Evolutionary conservation across 202 grass and related monocot species (phyloP), one percentile per base, ranked within the genome.

Genomic region (Hordeum pubiflorum): DNA sequence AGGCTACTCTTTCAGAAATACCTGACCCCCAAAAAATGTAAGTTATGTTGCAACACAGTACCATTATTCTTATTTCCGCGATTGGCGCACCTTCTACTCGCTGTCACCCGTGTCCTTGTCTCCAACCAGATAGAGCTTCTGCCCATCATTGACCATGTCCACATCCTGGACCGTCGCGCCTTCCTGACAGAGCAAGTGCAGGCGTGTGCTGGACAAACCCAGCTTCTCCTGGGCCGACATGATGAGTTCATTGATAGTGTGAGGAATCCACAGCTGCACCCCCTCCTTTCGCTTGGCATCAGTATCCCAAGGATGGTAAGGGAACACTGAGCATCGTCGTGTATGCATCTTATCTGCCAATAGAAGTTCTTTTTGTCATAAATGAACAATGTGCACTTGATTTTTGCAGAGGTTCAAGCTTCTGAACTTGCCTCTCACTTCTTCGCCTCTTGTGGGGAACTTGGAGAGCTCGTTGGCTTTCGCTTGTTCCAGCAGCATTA

Each of bases 51-150:
- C n/a, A n/a, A n/a, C n/a, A n/a, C n/a, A n/a, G n/a, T n/a, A n/a
- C n/a, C n/a, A 26, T 62, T 34, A 21, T 44, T 59, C 21, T 43
- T 43, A 3, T 3, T 23, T 6, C n/a, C n/a, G n/a, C n/a, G 4
- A 0, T 26, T 0, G 1, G 15, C 1, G 1, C 33, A 48, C 33
- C 34, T 83, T 67, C 82, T 26, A 58, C 36, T 46, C 23, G 41
- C 43, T 43, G 57, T 58, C 21, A 9, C 38, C 81, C 3, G 26
- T 58, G 74, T 79, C 75, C 2, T 77, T 44, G 68, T 46, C 86
- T 72, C 84, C n/a, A 69, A 97, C 91, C 29, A 97, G 72, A 69
- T 91, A 91, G 38, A 97, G 46, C 69, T 88, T 93, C 82, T 97
- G 91, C 15, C 79, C 82, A 18, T 97, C 91, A 72, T 2, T 65